Base-by-base conservation (phyloP, 2,329 filamentous ascomycete species). In the Cadophora malorum region DNA sequence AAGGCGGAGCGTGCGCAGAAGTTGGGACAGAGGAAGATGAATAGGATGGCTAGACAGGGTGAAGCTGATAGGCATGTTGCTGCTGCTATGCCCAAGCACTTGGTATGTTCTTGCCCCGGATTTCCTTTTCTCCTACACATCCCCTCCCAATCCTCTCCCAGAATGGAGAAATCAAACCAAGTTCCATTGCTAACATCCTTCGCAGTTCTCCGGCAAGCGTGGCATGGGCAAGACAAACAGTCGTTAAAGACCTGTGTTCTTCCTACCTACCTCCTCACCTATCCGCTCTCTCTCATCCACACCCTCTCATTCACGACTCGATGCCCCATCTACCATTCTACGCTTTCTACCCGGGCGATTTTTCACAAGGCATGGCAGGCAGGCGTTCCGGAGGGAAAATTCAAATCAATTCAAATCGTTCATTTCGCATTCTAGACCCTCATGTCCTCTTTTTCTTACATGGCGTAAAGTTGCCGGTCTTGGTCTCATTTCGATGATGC, bases 11-110 rank as follows among this genome's bases (percentile, higher is more conserved):
- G 91, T 76, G 84, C 96, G 79, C 86, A 89, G 78, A 98, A 97
- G 86, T 83, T 99, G 79, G 86, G 90, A 76, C 96, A 99, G 90
- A 94, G 95, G 86, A 95, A 94, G 88, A 97, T 96, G 94, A 99
- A 99, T 85, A 89, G 95, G 73, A 96, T 96, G 91, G 96, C 96
- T 55, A 90, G 94, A 80, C 93, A 96, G 85, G 96, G 96, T 85
- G 96, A 99, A 84, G 94, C 91, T 70, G 96, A 99, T 85, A 89
- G 96, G 79, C 95, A 98, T 82, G 89, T 89, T 70, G 90, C 90
- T 66, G 91, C 92, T 47, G 86, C 92, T 64, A 82, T 97, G 81
- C 88, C 90, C 71, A 99, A 97, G 84, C 96, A 98, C 83, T 85
- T 99, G 87, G 91, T 97, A 86, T 80, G 90, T 87, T 74, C 35